phyloP scores from a whole-genome alignment of 2,329 filamentous ascomycete species.

The Emergomyces africanus region DNA sequence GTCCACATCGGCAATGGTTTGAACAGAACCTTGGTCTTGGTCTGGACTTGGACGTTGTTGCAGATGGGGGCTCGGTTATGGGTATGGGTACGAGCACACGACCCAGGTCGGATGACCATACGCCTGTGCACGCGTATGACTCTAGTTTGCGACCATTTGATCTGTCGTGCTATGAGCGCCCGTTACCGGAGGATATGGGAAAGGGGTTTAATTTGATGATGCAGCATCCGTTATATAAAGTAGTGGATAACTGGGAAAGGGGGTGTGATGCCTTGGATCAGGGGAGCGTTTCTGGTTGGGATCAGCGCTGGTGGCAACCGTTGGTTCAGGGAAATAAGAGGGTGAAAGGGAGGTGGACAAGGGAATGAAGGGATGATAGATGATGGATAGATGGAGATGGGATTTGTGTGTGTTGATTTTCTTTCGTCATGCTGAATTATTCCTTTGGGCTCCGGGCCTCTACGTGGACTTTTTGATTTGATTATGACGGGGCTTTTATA shows the following conservation, averaged over 20 bases:
- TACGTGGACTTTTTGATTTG: too few species aligned
- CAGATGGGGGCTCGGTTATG: background rate
- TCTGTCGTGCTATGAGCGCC: constrained; percentile 34
- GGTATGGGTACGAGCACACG: background rate
- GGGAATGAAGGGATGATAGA: constrained; percentile 1
- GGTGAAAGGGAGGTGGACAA: constrained; percentile 20
- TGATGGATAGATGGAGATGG: background rate
- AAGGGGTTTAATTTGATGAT: constrained; percentile 23
- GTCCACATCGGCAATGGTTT: constrained; percentile 21
- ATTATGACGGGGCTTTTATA: too few species aligned
- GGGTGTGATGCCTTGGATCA: constrained; percentile 12
- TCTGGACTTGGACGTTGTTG: constrained; percentile 13
- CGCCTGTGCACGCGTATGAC: background rate
- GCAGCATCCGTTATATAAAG: constrained; percentile 20
- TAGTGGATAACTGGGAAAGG: constrained; percentile 10
- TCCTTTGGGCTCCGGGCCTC: background rate
- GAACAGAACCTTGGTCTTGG: constrained; percentile 17
- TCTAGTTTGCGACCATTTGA: constrained; percentile 18
- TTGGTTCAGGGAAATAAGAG: constrained; percentile 14
- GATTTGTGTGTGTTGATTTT: background rate
- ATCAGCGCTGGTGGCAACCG: constrained; percentile 23
- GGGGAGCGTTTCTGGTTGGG: constrained; percentile 21
- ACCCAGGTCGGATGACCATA: background rate
- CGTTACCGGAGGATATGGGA: constrained; percentile 20
- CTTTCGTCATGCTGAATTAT: background rate